These are phyloP conservation scores for Lactarius trivialis DNA, from an alignment of 768 basidiomycete genomes.

Conservation along the genomic window DNA sequence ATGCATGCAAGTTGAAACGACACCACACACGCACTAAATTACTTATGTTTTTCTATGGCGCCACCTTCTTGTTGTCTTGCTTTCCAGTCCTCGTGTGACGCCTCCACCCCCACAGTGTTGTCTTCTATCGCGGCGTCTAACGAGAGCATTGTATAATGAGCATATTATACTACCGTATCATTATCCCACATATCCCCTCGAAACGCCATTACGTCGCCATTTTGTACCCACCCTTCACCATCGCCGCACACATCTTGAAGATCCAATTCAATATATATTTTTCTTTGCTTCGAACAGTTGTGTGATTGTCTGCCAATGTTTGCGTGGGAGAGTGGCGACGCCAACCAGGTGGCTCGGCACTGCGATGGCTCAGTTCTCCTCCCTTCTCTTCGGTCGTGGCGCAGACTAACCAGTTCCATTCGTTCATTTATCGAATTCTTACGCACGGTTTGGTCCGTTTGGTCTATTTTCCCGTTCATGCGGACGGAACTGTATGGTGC, in stretches of 20 bases:
- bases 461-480: not conserved
- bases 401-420: not conserved
- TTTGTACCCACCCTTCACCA: not conserved
- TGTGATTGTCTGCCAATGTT: not conserved
- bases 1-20: conserved; percentile 1
- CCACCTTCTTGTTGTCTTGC: not conserved
- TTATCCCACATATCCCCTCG: not conserved
- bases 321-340: not conserved
- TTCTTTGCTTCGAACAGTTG: not conserved
- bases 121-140: not conserved
- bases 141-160: not conserved
- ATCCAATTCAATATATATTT: not conserved
- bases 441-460: not conserved
- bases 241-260: not conserved
- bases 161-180: not conserved
- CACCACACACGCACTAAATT: not conserved
- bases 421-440: too few relatives aligned
- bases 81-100: not conserved
- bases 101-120: not conserved
- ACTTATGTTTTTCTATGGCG: not conserved
- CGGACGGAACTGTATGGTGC: not conserved
- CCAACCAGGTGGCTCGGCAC: not conserved
- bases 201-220: not conserved
- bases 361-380: not conserved
- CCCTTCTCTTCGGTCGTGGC: not conserved